phyloP scores from a whole-genome alignment of 257 asterid genomes.

The Gentiana dahurica region DNA sequence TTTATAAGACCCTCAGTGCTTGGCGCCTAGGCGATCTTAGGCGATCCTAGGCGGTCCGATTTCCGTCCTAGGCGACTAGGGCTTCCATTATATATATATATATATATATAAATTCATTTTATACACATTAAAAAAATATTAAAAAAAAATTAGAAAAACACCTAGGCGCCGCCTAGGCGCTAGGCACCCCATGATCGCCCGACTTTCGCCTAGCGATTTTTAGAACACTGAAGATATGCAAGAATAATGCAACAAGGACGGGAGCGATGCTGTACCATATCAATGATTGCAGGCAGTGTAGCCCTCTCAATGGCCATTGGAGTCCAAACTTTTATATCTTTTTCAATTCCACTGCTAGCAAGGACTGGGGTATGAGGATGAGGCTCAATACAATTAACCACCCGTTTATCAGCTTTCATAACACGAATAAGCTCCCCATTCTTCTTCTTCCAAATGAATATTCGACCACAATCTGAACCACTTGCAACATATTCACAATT shows the following conservation, averaged over 20 bases:
- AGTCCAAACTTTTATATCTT: slow-evolving; percentile 63
- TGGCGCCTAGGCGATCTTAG: too few relatives aligned
- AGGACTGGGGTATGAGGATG: slow-evolving; percentile 71
- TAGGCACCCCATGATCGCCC: too few relatives aligned
- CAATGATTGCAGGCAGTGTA: slow-evolving; percentile 44
- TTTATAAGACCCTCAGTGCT: slow-evolving; percentile 17
- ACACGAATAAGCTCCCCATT: slow-evolving; percentile 71
- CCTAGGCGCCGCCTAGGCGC: too few relatives aligned
- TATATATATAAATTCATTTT: too few relatives aligned
- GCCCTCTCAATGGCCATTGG: slow-evolving; percentile 67
- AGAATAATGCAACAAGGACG: neutral
- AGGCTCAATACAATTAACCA: slow-evolving; percentile 72
- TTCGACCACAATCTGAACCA: slow-evolving; percentile 87
- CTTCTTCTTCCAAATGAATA: slow-evolving; percentile 81
- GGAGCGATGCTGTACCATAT: slow-evolving; percentile 32
- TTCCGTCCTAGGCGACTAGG: too few relatives aligned
- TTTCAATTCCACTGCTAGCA: slow-evolving; percentile 81
- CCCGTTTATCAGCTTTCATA: slow-evolving; percentile 61
- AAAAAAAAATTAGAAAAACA: too few relatives aligned
- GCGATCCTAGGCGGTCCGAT: too few relatives aligned
- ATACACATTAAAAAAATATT: too few relatives aligned
- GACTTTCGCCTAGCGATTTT: too few relatives aligned
- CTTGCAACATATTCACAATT: slow-evolving; percentile 73
- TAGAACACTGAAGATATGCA: too few relatives aligned
- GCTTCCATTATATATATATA: too few relatives aligned